A percentile compares a stretch with the other conserved stretches of the same genome.
These are phyloP conservation scores for Phaeosphaeriaceae sp. DNA, from an alignment of 2,329 filamentous ascomycete genomes.

Conservation along the genomic window DNA sequence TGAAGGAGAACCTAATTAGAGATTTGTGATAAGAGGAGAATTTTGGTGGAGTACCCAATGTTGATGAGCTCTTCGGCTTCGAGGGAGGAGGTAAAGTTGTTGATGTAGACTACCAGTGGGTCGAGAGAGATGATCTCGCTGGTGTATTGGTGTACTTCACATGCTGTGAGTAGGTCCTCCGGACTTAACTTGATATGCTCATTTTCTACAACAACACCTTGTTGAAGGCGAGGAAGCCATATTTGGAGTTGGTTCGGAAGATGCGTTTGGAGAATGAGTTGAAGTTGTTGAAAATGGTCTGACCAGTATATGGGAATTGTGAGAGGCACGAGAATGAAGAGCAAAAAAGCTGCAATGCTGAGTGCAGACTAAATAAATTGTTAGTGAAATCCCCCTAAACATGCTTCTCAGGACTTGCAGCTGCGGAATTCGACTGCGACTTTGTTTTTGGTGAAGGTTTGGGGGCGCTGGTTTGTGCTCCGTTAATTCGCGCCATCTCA, in stretches of 20 bases:
- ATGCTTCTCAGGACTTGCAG: neutral
- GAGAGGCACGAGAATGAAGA: slow-evolving; percentile 11
- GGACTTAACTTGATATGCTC: neutral
- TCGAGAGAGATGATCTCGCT: slow-evolving; percentile 35
- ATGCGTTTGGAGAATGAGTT: slow-evolving; percentile 2
- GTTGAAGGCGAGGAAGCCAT: slow-evolving; percentile 6
- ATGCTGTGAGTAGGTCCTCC: slow-evolving; percentile 14
- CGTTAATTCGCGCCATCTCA: slow-evolving; percentile 5
- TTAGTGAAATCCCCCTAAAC: neutral
- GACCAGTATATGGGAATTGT: slow-evolving; percentile 12
- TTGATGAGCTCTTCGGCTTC: slow-evolving; percentile 31
- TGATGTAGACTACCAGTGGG: slow-evolving; percentile 37
- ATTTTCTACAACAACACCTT: neutral
- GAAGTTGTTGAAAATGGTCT: neutral
- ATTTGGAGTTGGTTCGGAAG: slow-evolving; percentile 9
- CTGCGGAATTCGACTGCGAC: neutral
- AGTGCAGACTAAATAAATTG: neutral
- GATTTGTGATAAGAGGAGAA: neutral
- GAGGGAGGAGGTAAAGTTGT: slow-evolving; percentile 29
- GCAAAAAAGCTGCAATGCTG: neutral
- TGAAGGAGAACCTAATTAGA: slow-evolving; percentile 1
- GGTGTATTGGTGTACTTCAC: slow-evolving; percentile 27
- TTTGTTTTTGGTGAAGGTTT: neutral
- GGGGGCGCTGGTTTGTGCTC: neutral
- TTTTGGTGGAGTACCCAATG: slow-evolving; percentile 17